A percentile compares a stretch with the other conserved stretches of the same genome.
These are phyloP conservation scores for Amborella trichopoda DNA, from an alignment of 164 flowering plant genomes.

Conservation along the genomic window DNA sequence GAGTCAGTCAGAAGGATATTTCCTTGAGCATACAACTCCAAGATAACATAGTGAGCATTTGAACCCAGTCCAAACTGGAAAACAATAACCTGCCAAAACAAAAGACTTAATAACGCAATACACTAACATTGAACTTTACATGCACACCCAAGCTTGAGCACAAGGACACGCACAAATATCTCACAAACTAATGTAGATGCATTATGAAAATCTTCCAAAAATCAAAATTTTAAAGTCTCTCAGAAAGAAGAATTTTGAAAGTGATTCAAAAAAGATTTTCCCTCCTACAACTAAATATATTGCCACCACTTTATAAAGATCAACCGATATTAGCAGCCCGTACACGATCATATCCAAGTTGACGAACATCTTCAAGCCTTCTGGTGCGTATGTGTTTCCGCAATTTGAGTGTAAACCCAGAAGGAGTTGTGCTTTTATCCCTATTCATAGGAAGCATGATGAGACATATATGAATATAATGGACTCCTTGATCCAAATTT, in stretches of 20 bases:
- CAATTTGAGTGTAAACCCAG: slow-evolving; percentile 88
- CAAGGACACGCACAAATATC: too few relatives aligned
- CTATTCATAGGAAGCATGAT: too few relatives aligned
- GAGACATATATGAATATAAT: too few relatives aligned
- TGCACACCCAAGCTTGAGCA: too few relatives aligned
- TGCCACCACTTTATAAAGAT: background rate
- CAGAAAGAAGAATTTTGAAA: too few relatives aligned
- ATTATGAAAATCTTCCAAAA: too few relatives aligned
- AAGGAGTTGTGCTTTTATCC: slow-evolving; percentile 92
- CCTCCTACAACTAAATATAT: background rate
- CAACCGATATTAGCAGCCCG: slow-evolving; percentile 1
- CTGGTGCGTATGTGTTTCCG: slow-evolving; percentile 93
- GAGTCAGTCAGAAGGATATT: slow-evolving; percentile 82
- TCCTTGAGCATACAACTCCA: slow-evolving; percentile 97
- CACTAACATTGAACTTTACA: too few relatives aligned
- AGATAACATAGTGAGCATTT: slow-evolving; percentile 75
- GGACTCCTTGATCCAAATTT: too few relatives aligned
- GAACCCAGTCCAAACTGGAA: slow-evolving; percentile 92
- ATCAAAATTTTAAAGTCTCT: too few relatives aligned
- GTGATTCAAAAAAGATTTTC: too few relatives aligned
- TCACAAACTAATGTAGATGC: too few relatives aligned
- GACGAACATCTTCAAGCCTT: slow-evolving; percentile 94
- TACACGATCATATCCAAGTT: slow-evolving; percentile 98
- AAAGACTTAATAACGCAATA: too few relatives aligned
- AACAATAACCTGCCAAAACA: slow-evolving; percentile 55